These are phyloP conservation scores for Mortierella claussenii DNA, from an alignment of 192 early-diverging fungal genomes.

Conservation along the genomic window DNA sequence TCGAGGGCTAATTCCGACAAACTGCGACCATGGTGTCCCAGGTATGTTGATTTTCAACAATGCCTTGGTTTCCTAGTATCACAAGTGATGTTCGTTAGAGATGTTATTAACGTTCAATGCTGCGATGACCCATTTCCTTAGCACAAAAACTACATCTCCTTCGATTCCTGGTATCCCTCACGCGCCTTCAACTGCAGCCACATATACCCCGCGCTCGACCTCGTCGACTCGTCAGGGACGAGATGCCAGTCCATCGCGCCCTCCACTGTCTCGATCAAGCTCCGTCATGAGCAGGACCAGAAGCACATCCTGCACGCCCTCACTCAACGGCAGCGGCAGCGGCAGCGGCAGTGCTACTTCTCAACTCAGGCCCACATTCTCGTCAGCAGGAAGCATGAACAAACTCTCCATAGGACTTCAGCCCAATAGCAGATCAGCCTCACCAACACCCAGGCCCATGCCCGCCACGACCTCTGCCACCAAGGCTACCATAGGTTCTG, in stretches of 20 bases:
- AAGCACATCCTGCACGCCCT: slow-evolving; percentile 31
- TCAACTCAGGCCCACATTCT: slow-evolving; percentile 28
- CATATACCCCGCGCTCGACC: slow-evolving; percentile 28
- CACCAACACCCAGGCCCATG: slow-evolving; percentile 4
- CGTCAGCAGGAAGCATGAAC: slow-evolving; percentile 32
- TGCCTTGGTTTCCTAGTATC: neutral
- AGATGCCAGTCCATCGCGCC: slow-evolving; percentile 15
- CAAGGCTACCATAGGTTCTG: too few species aligned
- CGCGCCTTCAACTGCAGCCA: slow-evolving; percentile 25
- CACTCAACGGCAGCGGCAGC: too few species aligned
- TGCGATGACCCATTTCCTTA: too few species aligned
- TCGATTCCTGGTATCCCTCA: slow-evolving; percentile 50
- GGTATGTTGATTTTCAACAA: slow-evolving; percentile 12
- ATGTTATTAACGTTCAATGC: too few species aligned
- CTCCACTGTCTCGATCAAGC: slow-evolving; percentile 1
- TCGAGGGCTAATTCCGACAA: slow-evolving; percentile 38
- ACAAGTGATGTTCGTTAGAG: too few species aligned
- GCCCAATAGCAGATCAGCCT: slow-evolving; percentile 1
- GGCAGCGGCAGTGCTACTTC: slow-evolving; percentile 11
- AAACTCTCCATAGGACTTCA: slow-evolving; percentile 31
- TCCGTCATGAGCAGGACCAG: slow-evolving; percentile 13
- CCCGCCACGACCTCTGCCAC: too few species aligned
- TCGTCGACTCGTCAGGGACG: slow-evolving; percentile 19
- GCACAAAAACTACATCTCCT: slow-evolving; percentile 38
- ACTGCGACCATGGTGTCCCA: slow-evolving; percentile 49